These are phyloP conservation scores for Mariannaea sp. DNA, from an alignment of 2,329 filamentous ascomycete genomes.

Conservation along the genomic window DNA sequence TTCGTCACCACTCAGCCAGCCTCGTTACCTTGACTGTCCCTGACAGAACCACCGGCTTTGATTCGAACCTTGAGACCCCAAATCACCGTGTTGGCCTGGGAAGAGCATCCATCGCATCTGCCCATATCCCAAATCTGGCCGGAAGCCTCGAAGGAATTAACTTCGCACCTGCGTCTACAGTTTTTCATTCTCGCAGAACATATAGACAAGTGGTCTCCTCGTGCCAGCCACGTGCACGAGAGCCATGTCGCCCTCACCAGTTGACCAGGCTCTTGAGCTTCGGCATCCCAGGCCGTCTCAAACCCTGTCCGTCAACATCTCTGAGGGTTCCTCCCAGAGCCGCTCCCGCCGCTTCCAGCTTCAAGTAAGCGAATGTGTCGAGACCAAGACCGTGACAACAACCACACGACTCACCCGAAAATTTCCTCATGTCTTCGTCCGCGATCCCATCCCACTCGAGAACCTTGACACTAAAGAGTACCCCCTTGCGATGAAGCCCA, in stretches of 20 bases:
- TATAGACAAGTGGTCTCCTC: conserved; percentile 9
- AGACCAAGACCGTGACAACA: conserved; percentile 79
- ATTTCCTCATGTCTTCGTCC: conserved; percentile 84
- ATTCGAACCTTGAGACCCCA: neutral
- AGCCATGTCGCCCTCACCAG: conserved; percentile 47
- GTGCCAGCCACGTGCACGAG: conserved; percentile 25
- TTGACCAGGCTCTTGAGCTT: conserved; percentile 46
- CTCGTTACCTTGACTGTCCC: conserved; percentile 8
- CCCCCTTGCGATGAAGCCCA: conserved; percentile 81
- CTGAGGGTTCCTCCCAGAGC: conserved; percentile 46
- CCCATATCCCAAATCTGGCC: neutral
- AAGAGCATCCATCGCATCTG: no score
- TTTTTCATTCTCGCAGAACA: neutral
- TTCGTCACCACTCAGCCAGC: conserved; percentile 15
- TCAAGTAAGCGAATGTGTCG: conserved; percentile 67
- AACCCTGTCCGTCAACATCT: conserved; percentile 55
- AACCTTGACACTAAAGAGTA: conserved; percentile 87
- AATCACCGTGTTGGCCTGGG: no score
- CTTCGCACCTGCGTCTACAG: neutral
- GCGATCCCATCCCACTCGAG: conserved; percentile 70
- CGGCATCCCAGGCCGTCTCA: conserved; percentile 42
- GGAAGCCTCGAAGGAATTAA: conserved; percentile 1
- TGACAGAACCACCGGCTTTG: conserved; percentile 7
- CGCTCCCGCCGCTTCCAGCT: conserved; percentile 54
- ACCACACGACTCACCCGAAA: conserved; percentile 86